phyloP scores from a whole-genome alignment of 352 stramenopile genomes.

The Aphanomyces cochlioides region DNA sequence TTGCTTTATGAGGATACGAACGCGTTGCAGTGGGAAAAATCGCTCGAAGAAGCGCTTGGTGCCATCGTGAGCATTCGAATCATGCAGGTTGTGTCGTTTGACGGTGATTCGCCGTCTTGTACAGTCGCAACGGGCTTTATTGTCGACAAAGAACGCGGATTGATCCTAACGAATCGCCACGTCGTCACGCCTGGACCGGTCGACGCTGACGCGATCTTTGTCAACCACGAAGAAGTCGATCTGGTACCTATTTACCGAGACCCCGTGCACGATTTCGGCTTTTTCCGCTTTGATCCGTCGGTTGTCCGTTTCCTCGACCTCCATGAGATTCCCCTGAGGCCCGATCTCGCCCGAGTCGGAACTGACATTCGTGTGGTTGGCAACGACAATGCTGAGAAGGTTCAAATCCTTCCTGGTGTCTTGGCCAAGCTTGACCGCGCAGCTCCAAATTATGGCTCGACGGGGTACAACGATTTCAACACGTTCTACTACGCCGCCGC shows the following conservation, averaged over 20 bases:
- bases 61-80: constrained; percentile 85
- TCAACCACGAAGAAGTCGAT: constrained; percentile 92
- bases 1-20: constrained; percentile 31
- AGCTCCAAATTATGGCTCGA: constrained; percentile 80
- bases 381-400: constrained; percentile 90
- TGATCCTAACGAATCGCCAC: constrained; percentile 92
- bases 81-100: constrained; percentile 80
- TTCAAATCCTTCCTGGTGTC: constrained; percentile 86
- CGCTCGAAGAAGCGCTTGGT: constrained; percentile 62
- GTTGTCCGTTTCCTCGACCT: constrained; percentile 84
- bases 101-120: constrained; percentile 79
- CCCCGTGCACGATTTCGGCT: constrained; percentile 92
- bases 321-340: constrained; percentile 79
- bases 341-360: constrained; percentile 83
- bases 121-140: constrained; percentile 89
- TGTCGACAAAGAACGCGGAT: constrained; percentile 77
- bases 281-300: constrained; percentile 85
- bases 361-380: constrained; percentile 89
- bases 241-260: constrained; percentile 87
- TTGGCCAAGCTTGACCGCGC: constrained; percentile 89
- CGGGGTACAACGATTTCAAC: constrained; percentile 90
- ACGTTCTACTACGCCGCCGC: constrained; percentile 90
- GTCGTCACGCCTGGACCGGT: constrained; percentile 80
- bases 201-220: constrained; percentile 87
- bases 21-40: constrained; percentile 64